Conservation (phyloP, 768 basidiomycete genomes). For the Leccinum variicolor region DNA sequence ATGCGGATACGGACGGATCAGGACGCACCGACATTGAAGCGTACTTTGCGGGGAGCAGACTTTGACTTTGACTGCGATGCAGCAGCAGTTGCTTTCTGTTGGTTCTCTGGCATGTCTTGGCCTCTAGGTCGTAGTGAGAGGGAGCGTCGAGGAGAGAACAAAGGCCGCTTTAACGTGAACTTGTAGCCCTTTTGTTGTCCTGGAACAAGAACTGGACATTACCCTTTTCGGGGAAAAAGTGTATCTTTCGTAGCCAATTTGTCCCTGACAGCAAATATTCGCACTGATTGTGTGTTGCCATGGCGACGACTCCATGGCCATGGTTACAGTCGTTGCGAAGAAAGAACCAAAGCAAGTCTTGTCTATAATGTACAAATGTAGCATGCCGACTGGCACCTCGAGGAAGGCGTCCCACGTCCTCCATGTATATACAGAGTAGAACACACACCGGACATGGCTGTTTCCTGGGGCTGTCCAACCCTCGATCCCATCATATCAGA, state of each 20-base stretch:
- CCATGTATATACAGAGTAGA: no score
- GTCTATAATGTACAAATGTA: no score
- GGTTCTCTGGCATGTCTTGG: constrained; percentile 28
- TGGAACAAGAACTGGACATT: constrained; percentile 17
- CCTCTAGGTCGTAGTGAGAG: not conserved
- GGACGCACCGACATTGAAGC: constrained; percentile 77
- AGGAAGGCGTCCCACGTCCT: not conserved
- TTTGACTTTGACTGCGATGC: constrained; percentile 37
- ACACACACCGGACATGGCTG: not conserved
- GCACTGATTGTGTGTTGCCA: not conserved
- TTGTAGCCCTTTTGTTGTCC: constrained; percentile 15
- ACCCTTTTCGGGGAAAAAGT: not conserved
- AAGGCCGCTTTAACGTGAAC: constrained; percentile 8
- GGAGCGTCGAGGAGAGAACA: constrained; percentile 12
- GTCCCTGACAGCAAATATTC: not conserved
- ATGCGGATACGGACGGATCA: not conserved
- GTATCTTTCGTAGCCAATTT: not conserved
- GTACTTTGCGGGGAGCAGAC: constrained; percentile 74
- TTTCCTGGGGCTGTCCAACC: not conserved
- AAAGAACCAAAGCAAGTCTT: no score
- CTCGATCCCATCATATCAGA: not conserved
- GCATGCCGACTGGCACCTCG: not conserved
- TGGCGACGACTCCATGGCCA: not conserved
- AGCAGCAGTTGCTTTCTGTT: constrained; percentile 15
- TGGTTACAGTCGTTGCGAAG: not conserved